These are phyloP conservation scores for Xylariaceae sp. DNA, from an alignment of 2,329 filamentous ascomycete genomes.

Conservation along the genomic window DNA sequence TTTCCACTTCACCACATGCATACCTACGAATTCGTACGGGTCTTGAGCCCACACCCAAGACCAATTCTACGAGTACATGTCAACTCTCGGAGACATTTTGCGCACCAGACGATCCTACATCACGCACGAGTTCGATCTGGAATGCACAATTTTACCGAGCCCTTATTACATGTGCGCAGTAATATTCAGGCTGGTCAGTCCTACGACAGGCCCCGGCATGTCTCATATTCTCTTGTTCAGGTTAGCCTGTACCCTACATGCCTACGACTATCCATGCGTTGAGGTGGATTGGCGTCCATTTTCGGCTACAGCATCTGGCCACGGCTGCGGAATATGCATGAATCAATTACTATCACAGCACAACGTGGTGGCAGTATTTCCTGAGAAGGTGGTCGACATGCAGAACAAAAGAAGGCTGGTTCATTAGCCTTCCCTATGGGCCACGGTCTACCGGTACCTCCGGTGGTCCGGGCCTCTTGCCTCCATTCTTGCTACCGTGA, in stretches of 20 bases:
- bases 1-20: background rate
- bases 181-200: too few relatives aligned
- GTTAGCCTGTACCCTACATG: background rate
- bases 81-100: too few relatives aligned
- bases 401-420: too few relatives aligned
- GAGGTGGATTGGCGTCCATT: conserved; percentile 11
- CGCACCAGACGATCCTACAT: too few relatives aligned
- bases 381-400: background rate
- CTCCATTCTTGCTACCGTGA: background rate
- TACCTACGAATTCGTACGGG: background rate
- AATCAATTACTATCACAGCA: conserved; percentile 8
- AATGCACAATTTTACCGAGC: too few relatives aligned
- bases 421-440: background rate
- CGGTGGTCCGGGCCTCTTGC: background rate
- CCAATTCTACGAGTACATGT: too few relatives aligned
- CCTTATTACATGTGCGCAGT: too few relatives aligned
- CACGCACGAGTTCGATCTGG: too few relatives aligned
- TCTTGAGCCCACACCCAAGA: too few relatives aligned
- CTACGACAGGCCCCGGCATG: too few relatives aligned
- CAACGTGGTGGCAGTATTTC: background rate
- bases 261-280: conserved; percentile 4
- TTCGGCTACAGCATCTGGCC: conserved; percentile 13
- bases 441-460: conserved; percentile 1
- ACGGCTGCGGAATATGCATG: conserved; percentile 10
- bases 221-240: background rate